Evolutionary conservation across 345 rosid genomes (phyloP), one percentile per base, ranked within the genome.

Genomic region (Excoecaria agallocha): DNA sequence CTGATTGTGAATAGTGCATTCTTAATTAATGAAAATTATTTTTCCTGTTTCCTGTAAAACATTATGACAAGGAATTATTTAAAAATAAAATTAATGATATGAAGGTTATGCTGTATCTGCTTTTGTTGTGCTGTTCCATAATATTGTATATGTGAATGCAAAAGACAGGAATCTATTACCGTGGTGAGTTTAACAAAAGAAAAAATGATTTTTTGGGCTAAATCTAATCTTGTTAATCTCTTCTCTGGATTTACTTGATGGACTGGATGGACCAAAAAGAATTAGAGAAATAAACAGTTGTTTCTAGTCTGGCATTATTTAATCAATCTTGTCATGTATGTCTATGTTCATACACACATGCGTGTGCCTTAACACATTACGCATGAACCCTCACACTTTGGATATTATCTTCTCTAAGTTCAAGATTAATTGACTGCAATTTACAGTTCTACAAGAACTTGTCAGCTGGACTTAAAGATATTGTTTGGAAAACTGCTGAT

Each of bases 401-500:
- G 49, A 25, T 49, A 45, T 66, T 56, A 7, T 45, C 1, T 52
- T 38, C 41, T 60, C 52, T 60, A 5, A 6, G 37, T 60, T 38
- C 55, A 67, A 38, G n/a, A 50, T 37, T 11, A 49, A 12, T 52
- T 51, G 52, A 52, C 16, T 13, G 25, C 7, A 19, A 69, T 12
- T 50, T 57, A 74, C 90, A 95, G 99, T 95, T 95, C 77, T 95
- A 91, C 88, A 89, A 89, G 83, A 88, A 65, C 79, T 91, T 95
- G 56, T 86, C 96, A 19, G 84, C 90, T 46, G 99, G 97, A 59
- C 86, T 95, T 71, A 93, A 93, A 81, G 99, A 95, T 70, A 84
- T 95, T 58, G 99, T 95, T n/a, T 95, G 99, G 99, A 90, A 84
- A 78, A 74, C 96, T 67, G 82, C 79, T 25, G 91, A 89, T 13